Base-by-base conservation (phyloP, 2,329 filamentous ascomycete species). In the Pseudogymnoascus sp. region DNA sequence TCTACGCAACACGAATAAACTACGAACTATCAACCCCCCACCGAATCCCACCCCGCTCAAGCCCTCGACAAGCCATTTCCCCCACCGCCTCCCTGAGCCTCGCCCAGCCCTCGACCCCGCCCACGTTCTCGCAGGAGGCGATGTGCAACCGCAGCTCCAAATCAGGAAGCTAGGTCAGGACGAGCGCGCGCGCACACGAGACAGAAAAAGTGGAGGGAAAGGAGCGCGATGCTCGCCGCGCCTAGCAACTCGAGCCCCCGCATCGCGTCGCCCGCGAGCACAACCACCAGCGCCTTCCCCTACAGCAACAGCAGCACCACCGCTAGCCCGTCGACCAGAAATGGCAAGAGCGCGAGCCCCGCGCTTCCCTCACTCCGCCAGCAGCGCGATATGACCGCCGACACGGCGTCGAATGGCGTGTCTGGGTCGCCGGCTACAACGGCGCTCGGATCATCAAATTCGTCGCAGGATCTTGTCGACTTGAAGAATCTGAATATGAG, bases 401-500 rank as follows among this genome's bases (percentile, higher is more conserved):
- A 56, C 2, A 56, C 50, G 50, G 50, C 28, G 28, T 56, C 50
- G 50, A 56, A 18, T 56, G 50, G 50, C 1, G 50, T 33, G 16
- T 33, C 50, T n/a, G 50, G 50, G 28, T 56, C 50, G 25, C 50
- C 50, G n/a, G 28, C 50, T 5, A 56, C 50, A 0, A 56, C 50
- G 50, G 28, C 25, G 28, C 50, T 33, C 3, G 50, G 50, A 5
- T 56, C 50, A 28, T 56, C 50, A 5, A 56, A 56, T 56, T 56
- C 50, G 50, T 56, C 50, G 10, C 50, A 56, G 16, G 50, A 56
- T 8, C 11, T 56, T 1, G 50, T 56, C 50, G 50, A 56, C 5
- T 14, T 56, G 50, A 56, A 56, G 50, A 56, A 56, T 56, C 50
- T 33, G 50, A 56, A 56, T 56, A 56, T 56, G 50, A 56, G 50